Evolutionary conservation across 2,329 filamentous ascomycete species (phyloP).

Genomic region (Lasiodiplodia citricola): DNA sequence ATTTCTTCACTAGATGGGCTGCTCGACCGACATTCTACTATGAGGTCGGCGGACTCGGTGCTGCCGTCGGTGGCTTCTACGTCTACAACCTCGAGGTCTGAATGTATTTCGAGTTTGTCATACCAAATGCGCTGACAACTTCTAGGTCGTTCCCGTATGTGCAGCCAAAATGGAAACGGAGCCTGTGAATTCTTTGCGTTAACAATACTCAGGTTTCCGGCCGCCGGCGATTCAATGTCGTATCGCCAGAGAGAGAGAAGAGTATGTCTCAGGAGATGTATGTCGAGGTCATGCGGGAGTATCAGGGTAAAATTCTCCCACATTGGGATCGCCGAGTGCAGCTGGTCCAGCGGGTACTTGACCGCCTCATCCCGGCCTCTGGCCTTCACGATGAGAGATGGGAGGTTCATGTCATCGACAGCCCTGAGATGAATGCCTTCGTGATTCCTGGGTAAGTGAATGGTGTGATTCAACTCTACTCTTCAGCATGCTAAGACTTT

Average conservation of each 20-base stretch:
- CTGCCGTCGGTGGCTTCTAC: conserved; percentile 63
- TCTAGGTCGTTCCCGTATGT: conserved; percentile 13
- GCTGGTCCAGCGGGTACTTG: conserved; percentile 68
- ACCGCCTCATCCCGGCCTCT: conserved; percentile 69
- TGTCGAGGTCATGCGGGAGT: conserved; percentile 61
- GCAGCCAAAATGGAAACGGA: too few species aligned
- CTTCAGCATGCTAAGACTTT: background rate
- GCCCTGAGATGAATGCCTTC: conserved; percentile 72
- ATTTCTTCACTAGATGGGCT: conserved; percentile 46
- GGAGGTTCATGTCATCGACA: conserved; percentile 79
- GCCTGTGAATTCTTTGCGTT: background rate
- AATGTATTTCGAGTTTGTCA: conserved; percentile 25
- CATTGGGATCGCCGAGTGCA: conserved; percentile 62
- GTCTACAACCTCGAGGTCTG: conserved; percentile 66
- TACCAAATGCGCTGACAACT: background rate
- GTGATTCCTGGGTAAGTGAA: conserved; percentile 67
- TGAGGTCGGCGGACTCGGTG: conserved; percentile 50
- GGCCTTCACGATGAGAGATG: conserved; percentile 64
- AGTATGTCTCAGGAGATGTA: conserved; percentile 61
- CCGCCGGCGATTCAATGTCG: conserved; percentile 74
- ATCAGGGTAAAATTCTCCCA: conserved; percentile 62
- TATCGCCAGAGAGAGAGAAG: conserved; percentile 61
- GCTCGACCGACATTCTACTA: conserved; percentile 54
- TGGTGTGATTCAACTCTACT: too few species aligned
- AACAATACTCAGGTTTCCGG: conserved; percentile 60